phyloP scores from a whole-genome alignment of 2,329 filamentous ascomycete genomes.

The Neonectria hederae region DNA sequence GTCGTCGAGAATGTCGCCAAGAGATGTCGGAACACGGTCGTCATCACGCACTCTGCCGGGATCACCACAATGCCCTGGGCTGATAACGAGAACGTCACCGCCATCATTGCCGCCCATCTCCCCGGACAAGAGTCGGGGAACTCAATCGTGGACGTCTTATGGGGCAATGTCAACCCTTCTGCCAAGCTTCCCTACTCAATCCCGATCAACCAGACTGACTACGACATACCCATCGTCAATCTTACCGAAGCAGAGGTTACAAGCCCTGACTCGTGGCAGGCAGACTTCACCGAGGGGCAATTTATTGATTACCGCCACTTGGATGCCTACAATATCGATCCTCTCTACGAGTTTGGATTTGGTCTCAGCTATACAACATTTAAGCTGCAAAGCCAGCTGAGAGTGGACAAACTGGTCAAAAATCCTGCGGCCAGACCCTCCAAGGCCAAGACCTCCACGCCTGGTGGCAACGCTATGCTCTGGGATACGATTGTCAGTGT shows the following conservation, averaged over 20 bases:
- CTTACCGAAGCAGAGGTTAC: not conserved
- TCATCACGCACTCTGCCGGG: slow-evolving; percentile 42
- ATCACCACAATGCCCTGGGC: slow-evolving; percentile 11
- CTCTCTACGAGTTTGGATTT: slow-evolving; percentile 71
- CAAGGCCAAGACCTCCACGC: not conserved
- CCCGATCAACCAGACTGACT: slow-evolving; percentile 52
- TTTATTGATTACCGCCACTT: slow-evolving; percentile 74
- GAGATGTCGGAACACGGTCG: slow-evolving; percentile 69
- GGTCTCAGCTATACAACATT: slow-evolving; percentile 75
- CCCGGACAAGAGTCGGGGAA: slow-evolving; percentile 11
- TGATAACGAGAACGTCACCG: not conserved
- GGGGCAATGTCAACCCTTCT: slow-evolving; percentile 10
- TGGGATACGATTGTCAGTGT: slow-evolving; percentile 59
- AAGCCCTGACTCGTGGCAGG: slow-evolving; percentile 49
- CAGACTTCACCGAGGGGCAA: slow-evolving; percentile 66
- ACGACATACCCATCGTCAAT: slow-evolving; percentile 44
- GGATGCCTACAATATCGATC: slow-evolving; percentile 64
- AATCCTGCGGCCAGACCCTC: slow-evolving; percentile 48
- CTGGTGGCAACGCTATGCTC: slow-evolving; percentile 53
- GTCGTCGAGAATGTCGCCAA: slow-evolving; percentile 69
- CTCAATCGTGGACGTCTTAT: slow-evolving; percentile 8
- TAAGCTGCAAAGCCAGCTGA: slow-evolving; percentile 45
- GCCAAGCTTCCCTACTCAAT: not conserved
- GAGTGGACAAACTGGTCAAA: not conserved
- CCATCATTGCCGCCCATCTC: slow-evolving; percentile 3